phyloP scores from a whole-genome alignment of 2,329 filamentous ascomycete species.

The Penicillium sp. region DNA sequence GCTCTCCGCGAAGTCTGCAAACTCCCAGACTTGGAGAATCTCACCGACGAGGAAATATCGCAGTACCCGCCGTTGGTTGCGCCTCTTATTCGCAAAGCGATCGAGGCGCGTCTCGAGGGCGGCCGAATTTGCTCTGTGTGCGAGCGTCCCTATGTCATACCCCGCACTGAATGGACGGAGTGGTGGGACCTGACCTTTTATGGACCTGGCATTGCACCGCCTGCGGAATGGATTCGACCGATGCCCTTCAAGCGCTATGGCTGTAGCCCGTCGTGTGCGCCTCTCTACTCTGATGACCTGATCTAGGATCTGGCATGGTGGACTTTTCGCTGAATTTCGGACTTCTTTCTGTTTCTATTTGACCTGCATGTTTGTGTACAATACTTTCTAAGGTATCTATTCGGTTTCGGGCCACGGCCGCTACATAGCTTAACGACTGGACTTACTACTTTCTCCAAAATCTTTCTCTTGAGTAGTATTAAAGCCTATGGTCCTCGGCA shows the following conservation, averaged over 20 bases:
- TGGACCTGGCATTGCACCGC: conserved; percentile 39
- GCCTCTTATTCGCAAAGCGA: conserved; percentile 38
- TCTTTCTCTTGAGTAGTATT: too few species aligned
- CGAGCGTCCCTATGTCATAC: conserved; percentile 41
- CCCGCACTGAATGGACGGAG: conserved; percentile 48
- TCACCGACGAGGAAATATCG: conserved; percentile 37
- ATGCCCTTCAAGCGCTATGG: conserved; percentile 44
- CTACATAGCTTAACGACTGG: neutral
- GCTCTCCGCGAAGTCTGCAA: conserved; percentile 43
- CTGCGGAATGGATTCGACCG: conserved; percentile 36
- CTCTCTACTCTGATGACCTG: conserved; percentile 11
- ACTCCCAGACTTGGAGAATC: conserved; percentile 38
- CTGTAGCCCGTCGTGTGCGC: conserved; percentile 45
- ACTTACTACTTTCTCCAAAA: neutral
- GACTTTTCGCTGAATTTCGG: neutral
- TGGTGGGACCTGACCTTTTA: conserved; percentile 47
- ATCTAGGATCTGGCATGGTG: too few species aligned
- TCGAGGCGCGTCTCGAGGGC: conserved; percentile 38
- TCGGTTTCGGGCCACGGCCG: neutral
- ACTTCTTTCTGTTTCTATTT: conserved; percentile 11
- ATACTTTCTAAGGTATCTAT: conserved; percentile 1
- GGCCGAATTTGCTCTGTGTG: conserved; percentile 46
- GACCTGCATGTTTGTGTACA: conserved; percentile 13
- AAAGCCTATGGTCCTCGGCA: too few species aligned
- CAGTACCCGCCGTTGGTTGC: conserved; percentile 38